Conservation (phyloP, 352 stramenopile species). For the Phytophthora uliginosa region DNA sequence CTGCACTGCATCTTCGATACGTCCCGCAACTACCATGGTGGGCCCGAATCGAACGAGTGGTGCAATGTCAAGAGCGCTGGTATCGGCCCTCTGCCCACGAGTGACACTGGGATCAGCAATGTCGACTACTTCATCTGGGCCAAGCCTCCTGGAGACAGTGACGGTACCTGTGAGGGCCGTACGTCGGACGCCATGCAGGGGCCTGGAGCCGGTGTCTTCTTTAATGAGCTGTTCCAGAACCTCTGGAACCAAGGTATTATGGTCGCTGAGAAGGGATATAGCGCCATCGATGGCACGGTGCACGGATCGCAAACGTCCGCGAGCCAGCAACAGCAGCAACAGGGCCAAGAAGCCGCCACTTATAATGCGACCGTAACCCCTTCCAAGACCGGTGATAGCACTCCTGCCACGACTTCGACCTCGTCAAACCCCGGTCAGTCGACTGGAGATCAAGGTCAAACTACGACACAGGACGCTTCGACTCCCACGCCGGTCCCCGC, state of each 20-base stretch:
- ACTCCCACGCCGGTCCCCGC: conserved; percentile 10
- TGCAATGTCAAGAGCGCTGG: conserved; percentile 73
- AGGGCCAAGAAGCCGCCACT: conserved; percentile 10
- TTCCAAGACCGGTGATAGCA: not conserved
- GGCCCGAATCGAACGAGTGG: conserved; percentile 61
- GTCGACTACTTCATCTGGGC: conserved; percentile 84
- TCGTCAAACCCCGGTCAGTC: conserved; percentile 18
- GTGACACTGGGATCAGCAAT: conserved; percentile 57
- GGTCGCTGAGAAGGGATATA: conserved; percentile 50
- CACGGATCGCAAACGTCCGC: conserved; percentile 5
- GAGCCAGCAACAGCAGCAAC: conserved; percentile 6
- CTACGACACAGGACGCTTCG: not conserved
- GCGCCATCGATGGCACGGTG: conserved; percentile 47
- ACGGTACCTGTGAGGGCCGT: conserved; percentile 58
- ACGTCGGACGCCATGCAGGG: conserved; percentile 62
- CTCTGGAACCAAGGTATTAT: conserved; percentile 82
- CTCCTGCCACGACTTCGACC: conserved; percentile 11
- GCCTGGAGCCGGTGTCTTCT: conserved; percentile 65
- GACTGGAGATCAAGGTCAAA: conserved; percentile 15
- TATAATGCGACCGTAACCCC: conserved; percentile 22
- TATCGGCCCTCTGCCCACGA: conserved; percentile 65
- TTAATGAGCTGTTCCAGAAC: conserved; percentile 59
- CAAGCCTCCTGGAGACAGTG: conserved; percentile 74
- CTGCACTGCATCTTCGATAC: conserved; percentile 76
- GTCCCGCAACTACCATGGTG: conserved; percentile 65